These are phyloP conservation scores for Aspergillus floridensis DNA, from an alignment of 2,329 filamentous ascomycete genomes.

Conservation along the genomic window DNA sequence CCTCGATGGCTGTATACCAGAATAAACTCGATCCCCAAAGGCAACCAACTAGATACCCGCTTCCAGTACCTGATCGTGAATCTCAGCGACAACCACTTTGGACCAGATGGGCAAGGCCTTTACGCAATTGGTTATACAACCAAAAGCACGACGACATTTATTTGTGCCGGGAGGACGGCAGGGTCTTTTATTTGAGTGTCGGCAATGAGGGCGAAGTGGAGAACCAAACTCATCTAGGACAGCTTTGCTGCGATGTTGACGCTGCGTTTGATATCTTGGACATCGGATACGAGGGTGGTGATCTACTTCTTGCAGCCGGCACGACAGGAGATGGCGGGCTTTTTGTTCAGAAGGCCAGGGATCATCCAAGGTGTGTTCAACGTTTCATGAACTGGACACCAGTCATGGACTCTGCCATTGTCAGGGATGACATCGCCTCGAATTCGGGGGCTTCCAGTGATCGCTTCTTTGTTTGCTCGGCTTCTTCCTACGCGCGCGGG, in stretches of 20 bases:
- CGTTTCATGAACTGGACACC: constrained; percentile 63
- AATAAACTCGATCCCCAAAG: constrained; percentile 36
- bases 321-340: constrained; percentile 74
- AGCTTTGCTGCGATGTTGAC: constrained; percentile 71
- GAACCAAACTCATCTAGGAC: constrained; percentile 59
- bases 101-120: constrained; percentile 80
- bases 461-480: constrained; percentile 65
- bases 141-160: constrained; percentile 74
- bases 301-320: constrained; percentile 77
- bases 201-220: constrained; percentile 55
- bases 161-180: constrained; percentile 82
- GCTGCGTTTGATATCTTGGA: constrained; percentile 71
- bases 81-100: constrained; percentile 58
- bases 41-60: constrained; percentile 29
- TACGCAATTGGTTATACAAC: constrained; percentile 62
- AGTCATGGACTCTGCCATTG: constrained; percentile 46
- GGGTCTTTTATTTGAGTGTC: constrained; percentile 70
- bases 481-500: constrained; percentile 58
- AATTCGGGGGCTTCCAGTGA: constrained; percentile 44
- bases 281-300: constrained; percentile 64
- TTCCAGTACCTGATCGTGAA: constrained; percentile 27
- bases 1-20: constrained; percentile 52
- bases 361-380: constrained; percentile 55
- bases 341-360: constrained; percentile 65
- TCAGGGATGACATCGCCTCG: constrained; percentile 19